Evolutionary conservation across 2,329 filamentous ascomycete species (phyloP).

Genomic region (Claviceps purpurea): DNA sequence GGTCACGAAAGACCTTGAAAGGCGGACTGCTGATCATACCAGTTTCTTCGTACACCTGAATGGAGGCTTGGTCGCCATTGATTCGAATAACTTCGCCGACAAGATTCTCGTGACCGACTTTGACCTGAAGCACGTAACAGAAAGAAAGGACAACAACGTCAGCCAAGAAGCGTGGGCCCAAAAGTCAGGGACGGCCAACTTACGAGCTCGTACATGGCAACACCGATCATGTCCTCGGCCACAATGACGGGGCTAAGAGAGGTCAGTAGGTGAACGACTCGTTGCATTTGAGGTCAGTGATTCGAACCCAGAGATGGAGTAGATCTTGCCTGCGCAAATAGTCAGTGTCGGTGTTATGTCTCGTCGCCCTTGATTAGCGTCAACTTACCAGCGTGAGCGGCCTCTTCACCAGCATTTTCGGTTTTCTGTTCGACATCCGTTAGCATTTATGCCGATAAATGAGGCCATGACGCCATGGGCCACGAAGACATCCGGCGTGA

Average conservation of each 20-base stretch:
- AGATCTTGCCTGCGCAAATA: conserved; percentile 40
- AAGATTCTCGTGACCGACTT: conserved; percentile 81
- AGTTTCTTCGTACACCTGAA: conserved; percentile 99
- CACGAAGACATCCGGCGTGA: too few relatives aligned
- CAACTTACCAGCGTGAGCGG: conserved; percentile 25
- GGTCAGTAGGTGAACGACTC: conserved; percentile 9
- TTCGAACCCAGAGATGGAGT: conserved; percentile 46
- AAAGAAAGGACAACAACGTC: background rate
- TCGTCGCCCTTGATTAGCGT: too few relatives aligned
- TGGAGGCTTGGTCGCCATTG: conserved; percentile 86
- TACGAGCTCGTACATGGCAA: conserved; percentile 99
- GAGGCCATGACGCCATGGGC: background rate
- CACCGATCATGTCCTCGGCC: conserved; percentile 96
- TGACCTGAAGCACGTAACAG: conserved; percentile 43
- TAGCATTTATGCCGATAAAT: background rate
- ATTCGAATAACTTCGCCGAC: conserved; percentile 98
- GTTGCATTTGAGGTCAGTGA: background rate
- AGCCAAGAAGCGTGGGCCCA: background rate
- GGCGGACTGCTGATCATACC: conserved; percentile 39
- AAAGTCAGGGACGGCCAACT: conserved; percentile 16
- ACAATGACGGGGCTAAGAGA: conserved; percentile 69
- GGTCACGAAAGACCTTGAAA: background rate
- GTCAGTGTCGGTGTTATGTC: conserved; percentile 10
- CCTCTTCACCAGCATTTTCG: conserved; percentile 24
- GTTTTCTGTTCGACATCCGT: conserved; percentile 15